phyloP scores from a whole-genome alignment of 192 early-diverging fungal species.

The Neocallimastix lanati region DNA sequence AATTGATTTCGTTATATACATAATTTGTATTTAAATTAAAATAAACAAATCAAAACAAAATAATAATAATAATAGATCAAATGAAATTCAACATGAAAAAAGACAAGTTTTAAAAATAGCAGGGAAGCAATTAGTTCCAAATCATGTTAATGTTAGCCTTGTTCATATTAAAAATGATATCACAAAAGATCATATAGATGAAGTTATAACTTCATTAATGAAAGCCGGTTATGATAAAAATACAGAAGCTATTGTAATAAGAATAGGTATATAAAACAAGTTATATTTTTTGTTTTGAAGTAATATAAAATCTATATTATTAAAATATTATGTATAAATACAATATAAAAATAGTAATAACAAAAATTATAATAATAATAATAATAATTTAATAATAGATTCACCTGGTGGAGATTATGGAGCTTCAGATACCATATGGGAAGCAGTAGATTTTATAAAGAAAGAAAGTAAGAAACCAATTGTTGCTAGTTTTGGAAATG shows the following conservation, averaged over 20 bases:
- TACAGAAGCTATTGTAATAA: slow-evolving; percentile 39
- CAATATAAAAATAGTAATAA: too few species aligned
- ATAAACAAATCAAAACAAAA: too few species aligned
- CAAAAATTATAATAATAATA: too few species aligned
- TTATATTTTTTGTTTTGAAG: too few species aligned
- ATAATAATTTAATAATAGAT: slow-evolving; percentile 22
- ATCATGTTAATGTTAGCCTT: background rate
- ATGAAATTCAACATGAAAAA: background rate
- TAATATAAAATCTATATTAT: too few species aligned
- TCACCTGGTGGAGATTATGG: slow-evolving; percentile 48
- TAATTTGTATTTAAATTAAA: too few species aligned
- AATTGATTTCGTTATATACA: too few species aligned
- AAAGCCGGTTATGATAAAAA: slow-evolving; percentile 31
- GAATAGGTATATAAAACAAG: slow-evolving; percentile 36
- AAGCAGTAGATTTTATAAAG: slow-evolving; percentile 31
- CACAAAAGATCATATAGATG: slow-evolving; percentile 8
- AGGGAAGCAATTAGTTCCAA: background rate
- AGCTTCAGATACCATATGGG: slow-evolving; percentile 47
- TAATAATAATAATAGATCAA: background rate
- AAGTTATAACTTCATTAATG: slow-evolving; percentile 21
- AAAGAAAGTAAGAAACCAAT: slow-evolving; percentile 38
- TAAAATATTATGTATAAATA: too few species aligned
- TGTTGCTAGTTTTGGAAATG: slow-evolving; percentile 42
- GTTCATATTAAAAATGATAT: background rate
- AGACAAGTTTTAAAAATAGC: background rate